These are phyloP conservation scores for Biscutella auriculata DNA, from an alignment of 441 rosid genomes.

Conservation along the genomic window DNA sequence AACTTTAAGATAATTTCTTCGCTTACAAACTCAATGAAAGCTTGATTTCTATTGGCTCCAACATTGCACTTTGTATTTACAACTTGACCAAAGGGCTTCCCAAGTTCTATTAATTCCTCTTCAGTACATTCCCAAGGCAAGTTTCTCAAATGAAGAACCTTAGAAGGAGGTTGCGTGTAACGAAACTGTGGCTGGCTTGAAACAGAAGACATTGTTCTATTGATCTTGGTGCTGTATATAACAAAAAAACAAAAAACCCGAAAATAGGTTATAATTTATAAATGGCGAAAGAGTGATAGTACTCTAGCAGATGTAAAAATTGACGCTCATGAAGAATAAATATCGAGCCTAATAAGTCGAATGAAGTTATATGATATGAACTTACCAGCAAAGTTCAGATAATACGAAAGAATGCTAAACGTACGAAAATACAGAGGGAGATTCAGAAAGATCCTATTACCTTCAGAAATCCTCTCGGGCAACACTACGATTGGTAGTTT, in stretches of 20 bases:
- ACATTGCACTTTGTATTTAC: slow-evolving; percentile 99
- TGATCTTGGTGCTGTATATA: background rate
- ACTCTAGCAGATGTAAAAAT: background rate
- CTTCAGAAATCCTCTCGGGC: background rate
- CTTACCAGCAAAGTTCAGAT: background rate
- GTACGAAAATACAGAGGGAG: background rate
- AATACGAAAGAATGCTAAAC: background rate
- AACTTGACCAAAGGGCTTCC: slow-evolving; percentile 92
- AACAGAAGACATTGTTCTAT: slow-evolving; percentile 61
- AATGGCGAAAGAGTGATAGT: background rate
- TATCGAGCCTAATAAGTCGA: background rate
- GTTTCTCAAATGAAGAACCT: slow-evolving; percentile 94
- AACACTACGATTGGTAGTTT: background rate
- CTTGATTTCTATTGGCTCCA: slow-evolving; percentile 94
- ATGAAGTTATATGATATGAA: background rate
- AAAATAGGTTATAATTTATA: background rate
- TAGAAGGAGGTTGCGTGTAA: slow-evolving; percentile 93
- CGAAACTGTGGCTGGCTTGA: slow-evolving; percentile 97
- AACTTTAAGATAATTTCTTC: background rate
- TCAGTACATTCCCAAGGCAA: slow-evolving; percentile 99
- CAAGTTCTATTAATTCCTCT: slow-evolving; percentile 84
- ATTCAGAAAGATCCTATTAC: background rate
- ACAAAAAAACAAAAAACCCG: background rate
- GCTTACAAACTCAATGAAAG: slow-evolving; percentile 95
- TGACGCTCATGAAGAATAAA: background rate